These are phyloP conservation scores for Lathyrus oleraceus DNA, from an alignment of 306 rosid genomes.

Conservation along the genomic window DNA sequence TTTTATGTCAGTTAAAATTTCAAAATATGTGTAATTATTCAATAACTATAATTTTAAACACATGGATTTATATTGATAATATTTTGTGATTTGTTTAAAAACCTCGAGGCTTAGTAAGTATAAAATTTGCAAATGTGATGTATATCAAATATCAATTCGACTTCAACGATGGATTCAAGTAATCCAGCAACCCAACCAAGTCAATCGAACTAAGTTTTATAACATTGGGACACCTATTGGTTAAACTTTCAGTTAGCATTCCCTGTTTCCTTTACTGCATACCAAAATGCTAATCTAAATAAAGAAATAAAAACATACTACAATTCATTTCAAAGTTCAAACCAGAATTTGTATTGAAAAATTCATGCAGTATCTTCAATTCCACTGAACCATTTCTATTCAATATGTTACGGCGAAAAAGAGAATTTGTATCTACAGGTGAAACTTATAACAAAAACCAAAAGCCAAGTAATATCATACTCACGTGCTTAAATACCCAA, in stretches of 20 bases:
- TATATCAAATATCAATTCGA: background rate
- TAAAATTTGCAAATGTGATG: background rate
- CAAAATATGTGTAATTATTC: too few species aligned
- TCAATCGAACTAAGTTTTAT: background rate
- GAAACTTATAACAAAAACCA: conserved; percentile 13
- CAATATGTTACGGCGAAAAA: conserved; percentile 15
- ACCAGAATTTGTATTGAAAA: conserved; percentile 22
- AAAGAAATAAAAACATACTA: too few species aligned
- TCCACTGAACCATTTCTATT: conserved; percentile 22
- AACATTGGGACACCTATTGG: background rate
- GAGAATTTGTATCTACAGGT: background rate
- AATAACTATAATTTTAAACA: too few species aligned
- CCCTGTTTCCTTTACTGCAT: background rate
- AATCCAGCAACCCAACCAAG: background rate
- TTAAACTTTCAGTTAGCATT: background rate
- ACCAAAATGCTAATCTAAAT: too few species aligned
- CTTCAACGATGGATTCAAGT: background rate
- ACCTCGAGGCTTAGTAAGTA: background rate
- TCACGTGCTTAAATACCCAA: conserved; percentile 97
- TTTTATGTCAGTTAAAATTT: too few species aligned
- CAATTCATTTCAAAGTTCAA: too few species aligned
- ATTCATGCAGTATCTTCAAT: conserved; percentile 16
- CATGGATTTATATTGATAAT: too few species aligned
- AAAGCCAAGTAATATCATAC: conserved; percentile 43
- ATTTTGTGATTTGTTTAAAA: too few species aligned